Percentiles rank a stretch among this genome's conserved stretches.
Evolutionary conservation across 768 basidiomycete species (phyloP).

Genomic region (Leccinum aurantiacum): DNA sequence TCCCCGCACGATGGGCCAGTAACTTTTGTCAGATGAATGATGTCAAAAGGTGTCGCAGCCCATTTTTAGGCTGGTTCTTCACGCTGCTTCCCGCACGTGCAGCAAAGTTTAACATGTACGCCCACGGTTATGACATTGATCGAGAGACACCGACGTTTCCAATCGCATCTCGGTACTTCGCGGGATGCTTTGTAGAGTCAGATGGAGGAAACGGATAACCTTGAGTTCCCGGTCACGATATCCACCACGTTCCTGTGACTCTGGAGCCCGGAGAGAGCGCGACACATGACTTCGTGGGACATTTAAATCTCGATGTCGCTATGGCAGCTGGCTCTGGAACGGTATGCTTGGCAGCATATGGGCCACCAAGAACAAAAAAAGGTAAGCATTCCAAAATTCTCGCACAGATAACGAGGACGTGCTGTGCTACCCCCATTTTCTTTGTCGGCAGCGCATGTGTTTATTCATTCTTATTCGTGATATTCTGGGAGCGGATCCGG

Average conservation of each 20-base stretch:
- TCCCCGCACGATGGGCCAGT: background rate
- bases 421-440: background rate
- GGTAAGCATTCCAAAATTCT: background rate
- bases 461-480: background rate
- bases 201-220: background rate
- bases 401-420: background rate
- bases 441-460: background rate
- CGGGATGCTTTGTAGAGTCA: background rate
- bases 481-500: background rate
- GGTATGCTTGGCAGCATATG: background rate
- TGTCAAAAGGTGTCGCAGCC: background rate
- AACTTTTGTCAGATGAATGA: background rate
- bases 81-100: too few relatives aligned
- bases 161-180: background rate
- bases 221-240: background rate
- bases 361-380: background rate
- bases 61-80: background rate
- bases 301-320: background rate
- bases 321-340: background rate
- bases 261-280: background rate
- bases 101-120: too few relatives aligned
- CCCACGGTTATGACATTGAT: background rate
- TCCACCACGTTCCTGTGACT: background rate
- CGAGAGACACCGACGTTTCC: background rate
- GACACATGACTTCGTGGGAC: background rate